A percentile compares a stretch with the other conserved stretches of the same genome.
Conservation (phyloP, 202 grass and related monocot genomes). For the Zoysia matrella region DNA sequence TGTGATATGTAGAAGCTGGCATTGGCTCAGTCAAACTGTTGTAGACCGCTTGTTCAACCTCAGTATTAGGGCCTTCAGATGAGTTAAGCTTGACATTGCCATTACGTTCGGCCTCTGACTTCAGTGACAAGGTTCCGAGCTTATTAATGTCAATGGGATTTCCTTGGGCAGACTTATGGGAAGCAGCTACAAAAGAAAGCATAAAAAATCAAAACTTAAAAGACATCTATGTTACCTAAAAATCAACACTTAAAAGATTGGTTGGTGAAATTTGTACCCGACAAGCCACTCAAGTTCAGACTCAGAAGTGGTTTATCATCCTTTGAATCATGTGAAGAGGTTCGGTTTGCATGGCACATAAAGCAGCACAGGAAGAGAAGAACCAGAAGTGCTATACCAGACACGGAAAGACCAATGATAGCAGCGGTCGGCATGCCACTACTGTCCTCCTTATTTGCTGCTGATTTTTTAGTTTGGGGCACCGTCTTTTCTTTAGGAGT, state of each 20-base stretch:
- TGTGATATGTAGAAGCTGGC: constrained; percentile 1
- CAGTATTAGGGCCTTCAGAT: constrained; percentile 24
- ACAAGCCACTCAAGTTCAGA: constrained; percentile 55
- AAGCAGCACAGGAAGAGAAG: constrained; percentile 59
- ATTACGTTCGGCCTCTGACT: constrained; percentile 53
- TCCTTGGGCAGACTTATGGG: constrained; percentile 42
- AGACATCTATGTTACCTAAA: not conserved
- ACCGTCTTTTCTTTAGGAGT: not conserved
- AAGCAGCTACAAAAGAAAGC: constrained; percentile 58
- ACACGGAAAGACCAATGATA: constrained; percentile 44
- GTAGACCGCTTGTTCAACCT: constrained; percentile 19
- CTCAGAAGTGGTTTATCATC: constrained; percentile 57
- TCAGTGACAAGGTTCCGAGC: constrained; percentile 57
- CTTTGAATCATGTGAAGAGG: constrained; percentile 31
- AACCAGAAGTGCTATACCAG: constrained; percentile 42
- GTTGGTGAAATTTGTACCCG: constrained; percentile 38
- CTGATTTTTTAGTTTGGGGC: constrained; percentile 25
- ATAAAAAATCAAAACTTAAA: constrained; percentile 36
- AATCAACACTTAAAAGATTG: not conserved
- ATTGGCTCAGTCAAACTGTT: constrained; percentile 16
- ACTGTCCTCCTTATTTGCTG: constrained; percentile 38
- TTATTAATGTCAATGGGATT: constrained; percentile 65
- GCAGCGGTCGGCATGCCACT: constrained; percentile 28
- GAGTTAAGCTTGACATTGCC: constrained; percentile 42
- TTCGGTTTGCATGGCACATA: constrained; percentile 44